Evolutionary conservation across 2,329 filamentous ascomycete species (phyloP).

Genomic region (Colletotrichum siamense): DNA sequence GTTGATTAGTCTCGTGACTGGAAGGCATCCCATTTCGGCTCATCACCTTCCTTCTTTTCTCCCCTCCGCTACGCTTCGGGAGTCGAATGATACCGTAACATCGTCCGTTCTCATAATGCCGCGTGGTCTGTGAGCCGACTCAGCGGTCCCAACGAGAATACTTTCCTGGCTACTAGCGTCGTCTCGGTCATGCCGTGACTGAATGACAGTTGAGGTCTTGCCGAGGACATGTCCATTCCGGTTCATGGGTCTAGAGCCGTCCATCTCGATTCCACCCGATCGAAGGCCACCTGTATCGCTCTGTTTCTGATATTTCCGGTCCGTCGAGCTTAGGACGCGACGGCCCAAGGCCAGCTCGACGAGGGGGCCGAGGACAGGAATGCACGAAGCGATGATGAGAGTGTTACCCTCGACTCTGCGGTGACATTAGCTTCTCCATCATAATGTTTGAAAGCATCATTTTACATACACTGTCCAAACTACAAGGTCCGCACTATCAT

Average conservation of each 20-base stretch:
- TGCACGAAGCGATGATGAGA: not conserved
- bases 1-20: not conserved
- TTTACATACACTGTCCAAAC: not conserved
- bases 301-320: not conserved
- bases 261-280: not conserved
- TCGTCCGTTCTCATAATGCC: not conserved
- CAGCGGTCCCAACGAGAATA: not conserved
- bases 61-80: not conserved
- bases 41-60: not conserved
- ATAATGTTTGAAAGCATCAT: not conserved
- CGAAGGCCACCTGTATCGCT: not conserved
- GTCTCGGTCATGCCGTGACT: not conserved
- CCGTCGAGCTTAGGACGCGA: not conserved
- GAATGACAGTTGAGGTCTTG: not conserved
- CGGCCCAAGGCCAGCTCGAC: not conserved
- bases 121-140: not conserved
- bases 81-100: not conserved
- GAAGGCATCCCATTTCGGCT: not conserved
- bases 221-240: not conserved
- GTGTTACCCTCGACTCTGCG: not conserved
- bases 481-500: not conserved
- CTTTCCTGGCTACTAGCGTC: not conserved
- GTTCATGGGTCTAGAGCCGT: not conserved
- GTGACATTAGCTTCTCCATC: not conserved
- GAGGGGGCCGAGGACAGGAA: not conserved